A percentile compares a stretch with the other conserved stretches of the same genome.
Evolutionary conservation across 2,329 filamentous ascomycete species (phyloP).

Genomic region (Cladosporium sp.): DNA sequence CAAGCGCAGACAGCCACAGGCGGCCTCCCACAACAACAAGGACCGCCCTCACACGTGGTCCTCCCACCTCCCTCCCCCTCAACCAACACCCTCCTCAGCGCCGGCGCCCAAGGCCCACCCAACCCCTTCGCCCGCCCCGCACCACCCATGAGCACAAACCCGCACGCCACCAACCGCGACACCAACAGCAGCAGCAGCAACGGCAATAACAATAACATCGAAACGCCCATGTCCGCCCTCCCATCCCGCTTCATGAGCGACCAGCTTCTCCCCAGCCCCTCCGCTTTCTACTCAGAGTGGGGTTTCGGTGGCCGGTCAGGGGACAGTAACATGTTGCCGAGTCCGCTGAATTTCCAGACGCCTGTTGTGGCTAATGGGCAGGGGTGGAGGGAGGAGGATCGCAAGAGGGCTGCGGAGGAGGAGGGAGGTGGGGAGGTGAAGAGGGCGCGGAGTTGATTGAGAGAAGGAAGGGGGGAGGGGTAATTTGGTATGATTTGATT

Average conservation of each 20-base stretch:
- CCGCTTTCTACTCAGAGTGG: constrained; percentile 91
- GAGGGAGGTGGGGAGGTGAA: constrained; percentile 18
- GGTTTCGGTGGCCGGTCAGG: constrained; percentile 58
- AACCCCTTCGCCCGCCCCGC: constrained; percentile 92
- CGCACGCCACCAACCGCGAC: constrained; percentile 34
- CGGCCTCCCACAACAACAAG: constrained; percentile 38
- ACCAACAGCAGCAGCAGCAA: no score
- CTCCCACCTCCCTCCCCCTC: constrained; percentile 91
- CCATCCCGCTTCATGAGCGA: constrained; percentile 87
- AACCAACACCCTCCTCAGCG: constrained; percentile 77
- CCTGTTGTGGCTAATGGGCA: constrained; percentile 51
- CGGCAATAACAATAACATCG: no score
- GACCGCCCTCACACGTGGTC: constrained; percentile 54
- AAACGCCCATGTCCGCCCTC: constrained; percentile 90
- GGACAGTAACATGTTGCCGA: constrained; percentile 84
- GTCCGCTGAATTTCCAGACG: constrained; percentile 88
- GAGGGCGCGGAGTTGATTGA: constrained; percentile 12
- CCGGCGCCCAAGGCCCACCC: constrained; percentile 84
- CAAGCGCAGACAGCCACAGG: constrained; percentile 51
- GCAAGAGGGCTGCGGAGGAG: constrained; percentile 29
- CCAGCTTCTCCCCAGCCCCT: constrained; percentile 84
- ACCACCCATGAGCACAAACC: constrained; percentile 59
- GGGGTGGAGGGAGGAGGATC: constrained; percentile 42
- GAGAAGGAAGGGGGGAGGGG: not conserved
- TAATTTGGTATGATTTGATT: no score